Base-by-base conservation (phyloP, 306 rosid species). In the Corylus americana region DNA sequence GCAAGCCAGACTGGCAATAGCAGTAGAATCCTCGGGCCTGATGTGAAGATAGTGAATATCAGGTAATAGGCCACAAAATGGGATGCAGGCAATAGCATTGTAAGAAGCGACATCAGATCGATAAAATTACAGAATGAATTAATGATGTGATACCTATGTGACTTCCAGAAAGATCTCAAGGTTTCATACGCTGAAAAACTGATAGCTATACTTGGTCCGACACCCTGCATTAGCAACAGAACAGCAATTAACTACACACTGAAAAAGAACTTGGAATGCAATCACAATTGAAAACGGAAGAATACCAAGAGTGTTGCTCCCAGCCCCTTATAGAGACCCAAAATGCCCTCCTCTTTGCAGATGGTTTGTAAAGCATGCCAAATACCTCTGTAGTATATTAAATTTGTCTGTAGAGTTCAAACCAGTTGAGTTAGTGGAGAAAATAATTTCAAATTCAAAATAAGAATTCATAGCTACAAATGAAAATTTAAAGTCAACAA, bases 281-380 rank as follows among this genome's bases (percentile, higher is more conserved):
- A 61, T 71, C 17, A 51, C 70, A 80, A 77, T 67, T 66, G 62
- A 74, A 37, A 48, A 78, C n/a, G 78, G 51, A 63, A 55, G 66
- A 90, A 78, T 93, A 93, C 98, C 99, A 96, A 82, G 50, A 96
- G 91, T 39, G 99, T 93, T 55, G 99, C 92, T 86, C 99, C 99
- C 50, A 96, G 98, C 81, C 99, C 99, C 84, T 93, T 93, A 80
- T 96, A 96, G 39, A 96, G 97, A 53, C 97, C 97, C 57, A 86
- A 66, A 71, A 93, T 18, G 55, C 99, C 99, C 90, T 96, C 99
- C 12, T 96, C 99, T 74, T 80, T 87, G 83, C 78, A 47, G 73
- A 96, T 96, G 50, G 99, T 96, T 70, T 55, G 89, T 82, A 96
- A 68, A 54, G 99, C 83, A 83, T 96, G 97, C 78, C 88, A 79